These are phyloP conservation scores for Globisporangium ultimum DNA, from an alignment of 352 stramenopile species.

Conservation along the genomic window DNA sequence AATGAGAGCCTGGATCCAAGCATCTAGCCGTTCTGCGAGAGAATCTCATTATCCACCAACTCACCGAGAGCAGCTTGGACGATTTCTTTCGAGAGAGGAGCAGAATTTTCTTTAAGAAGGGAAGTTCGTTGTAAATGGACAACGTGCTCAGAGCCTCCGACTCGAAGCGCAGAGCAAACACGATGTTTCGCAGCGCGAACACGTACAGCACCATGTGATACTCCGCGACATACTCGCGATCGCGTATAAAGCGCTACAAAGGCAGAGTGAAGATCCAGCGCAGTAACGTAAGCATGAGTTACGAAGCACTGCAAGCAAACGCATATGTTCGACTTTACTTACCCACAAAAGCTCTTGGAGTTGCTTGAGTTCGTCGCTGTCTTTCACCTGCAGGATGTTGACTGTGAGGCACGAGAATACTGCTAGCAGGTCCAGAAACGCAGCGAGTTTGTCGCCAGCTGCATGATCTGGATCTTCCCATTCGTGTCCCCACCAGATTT, in stretches of 20 bases:
- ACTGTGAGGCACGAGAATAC: conserved; percentile 8
- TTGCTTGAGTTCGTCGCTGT: conserved; percentile 14
- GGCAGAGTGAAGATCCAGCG: neutral
- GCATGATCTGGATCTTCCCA: conserved; percentile 7
- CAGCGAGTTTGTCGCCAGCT: neutral
- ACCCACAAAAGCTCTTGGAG: conserved; percentile 13
- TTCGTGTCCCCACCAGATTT: conserved; percentile 10
- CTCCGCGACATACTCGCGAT: conserved; percentile 14
- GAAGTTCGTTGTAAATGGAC: conserved; percentile 12
- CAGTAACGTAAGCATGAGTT: neutral
- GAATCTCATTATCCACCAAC: neutral
- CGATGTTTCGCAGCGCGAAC: conserved; percentile 13
- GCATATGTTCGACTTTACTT: neutral
- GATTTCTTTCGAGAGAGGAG: conserved; percentile 9
- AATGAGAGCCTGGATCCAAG: no score
- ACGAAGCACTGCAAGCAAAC: neutral
- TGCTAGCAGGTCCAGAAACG: conserved; percentile 13
- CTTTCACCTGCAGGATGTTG: conserved; percentile 6
- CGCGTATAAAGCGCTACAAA: conserved; percentile 14
- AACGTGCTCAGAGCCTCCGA: neutral
- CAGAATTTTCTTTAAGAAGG: conserved; percentile 14
- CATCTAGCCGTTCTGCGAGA: no score
- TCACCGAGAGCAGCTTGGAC: conserved; percentile 7
- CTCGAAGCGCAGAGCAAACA: conserved; percentile 9
- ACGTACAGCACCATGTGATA: conserved; percentile 15